Base-by-base conservation (phyloP, 23 red algal genomes). In the Gracilaria vermiculophylla region DNA sequence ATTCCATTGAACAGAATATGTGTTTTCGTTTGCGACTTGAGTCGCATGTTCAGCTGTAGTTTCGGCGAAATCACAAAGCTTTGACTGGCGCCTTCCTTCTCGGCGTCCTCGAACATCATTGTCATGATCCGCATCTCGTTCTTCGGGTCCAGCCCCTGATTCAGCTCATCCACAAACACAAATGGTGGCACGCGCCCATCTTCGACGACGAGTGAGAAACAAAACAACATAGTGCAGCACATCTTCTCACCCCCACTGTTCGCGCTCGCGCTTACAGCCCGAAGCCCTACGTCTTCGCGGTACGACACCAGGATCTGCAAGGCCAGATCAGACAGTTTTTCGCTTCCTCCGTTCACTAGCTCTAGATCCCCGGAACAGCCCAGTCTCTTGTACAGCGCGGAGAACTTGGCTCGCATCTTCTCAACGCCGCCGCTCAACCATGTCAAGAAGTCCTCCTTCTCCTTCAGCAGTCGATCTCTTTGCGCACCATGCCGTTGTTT, bases 191-290 rank as follows among this genome's bases (percentile, higher is more conserved):
- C 58, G 35, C 69, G 81, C 52, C 78, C 87, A 8, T 88, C 80
- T 32, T 91, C 80, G 20, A 88, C 65, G 13, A 82, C 58, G 61
- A 97, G 71, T 14, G 87, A 80, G 45, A 94, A 94, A 62, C 78
- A 87, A 55, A 83, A 89, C 13, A 89, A 37, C 97, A 99, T 99
- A 44, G 94, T 99, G 36, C 92, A 92, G 55, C 94, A 92, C 97
- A 99, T 99, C 41, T 93, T 91, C 77, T 99, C 97, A 1, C 97
- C 97, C 25, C 97, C 97, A 16, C 88, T 94, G 73, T 99, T 92
- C n/a, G 71, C 62, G 41, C 39, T 28, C 32, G 67, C 88, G 55
- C 81, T 88, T 13, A 99, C 66, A 19, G 78, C 51, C 34, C 87
- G 45, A 16, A 99, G 80, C 27, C 57, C 87, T 16, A 83, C 83